Conservation (phyloP, 805 yeast genomes). For the Yarrowia deformans region DNA sequence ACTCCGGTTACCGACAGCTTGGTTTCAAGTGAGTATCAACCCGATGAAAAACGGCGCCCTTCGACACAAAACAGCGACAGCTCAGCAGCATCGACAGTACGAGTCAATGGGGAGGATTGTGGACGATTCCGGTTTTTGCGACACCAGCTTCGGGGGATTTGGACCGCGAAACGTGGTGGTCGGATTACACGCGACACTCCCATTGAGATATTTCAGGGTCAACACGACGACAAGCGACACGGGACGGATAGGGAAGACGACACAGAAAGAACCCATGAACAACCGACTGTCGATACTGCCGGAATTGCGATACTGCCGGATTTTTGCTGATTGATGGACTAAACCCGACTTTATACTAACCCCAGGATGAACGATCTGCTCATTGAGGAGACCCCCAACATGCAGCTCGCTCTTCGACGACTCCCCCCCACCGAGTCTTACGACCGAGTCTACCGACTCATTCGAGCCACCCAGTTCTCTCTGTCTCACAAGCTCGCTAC, state of each 20-base stretch:
- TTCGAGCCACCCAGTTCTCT: slow-evolving; percentile 89
- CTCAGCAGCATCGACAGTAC: neutral
- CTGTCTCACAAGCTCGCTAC: slow-evolving; percentile 87
- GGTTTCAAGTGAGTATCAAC: slow-evolving; percentile 64
- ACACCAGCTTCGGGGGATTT: neutral
- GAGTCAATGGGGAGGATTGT: slow-evolving; percentile 8
- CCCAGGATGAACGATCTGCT: slow-evolving; percentile 80
- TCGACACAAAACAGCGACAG: neutral
- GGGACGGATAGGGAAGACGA: neutral
- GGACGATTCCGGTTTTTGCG: slow-evolving; percentile 9
- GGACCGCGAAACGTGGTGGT: neutral
- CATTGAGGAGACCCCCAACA: slow-evolving; percentile 83
- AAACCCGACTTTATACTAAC: slow-evolving; percentile 7
- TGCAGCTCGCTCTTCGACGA: slow-evolving; percentile 88
- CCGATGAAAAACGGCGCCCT: neutral
- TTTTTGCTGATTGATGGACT: too few relatives aligned
- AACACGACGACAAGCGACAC: neutral
- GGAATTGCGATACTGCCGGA: neutral
- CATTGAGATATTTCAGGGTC: slow-evolving; percentile 1
- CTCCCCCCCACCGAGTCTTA: slow-evolving; percentile 83
- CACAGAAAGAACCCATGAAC: neutral
- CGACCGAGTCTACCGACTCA: slow-evolving; percentile 89
- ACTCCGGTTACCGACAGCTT: slow-evolving; percentile 92
- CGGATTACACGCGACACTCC: neutral
- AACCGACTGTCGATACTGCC: neutral